Evolutionary conservation across 2,329 filamentous ascomycete genomes (phyloP).

Genomic region (Fusarium acutatum): DNA sequence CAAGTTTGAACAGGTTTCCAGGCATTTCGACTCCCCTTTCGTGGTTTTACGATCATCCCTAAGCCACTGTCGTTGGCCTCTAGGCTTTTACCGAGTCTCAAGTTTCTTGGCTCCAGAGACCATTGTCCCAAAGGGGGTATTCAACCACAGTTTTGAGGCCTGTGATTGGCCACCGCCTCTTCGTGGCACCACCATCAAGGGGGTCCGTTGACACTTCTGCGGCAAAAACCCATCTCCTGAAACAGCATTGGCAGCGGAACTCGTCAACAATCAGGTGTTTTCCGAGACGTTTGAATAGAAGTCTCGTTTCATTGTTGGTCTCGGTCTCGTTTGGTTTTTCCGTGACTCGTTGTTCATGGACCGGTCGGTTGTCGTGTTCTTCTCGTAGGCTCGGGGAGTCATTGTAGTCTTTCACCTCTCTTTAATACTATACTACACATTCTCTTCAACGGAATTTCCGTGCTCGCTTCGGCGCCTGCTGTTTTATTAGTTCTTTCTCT

Average conservation of each 20-base stretch:
- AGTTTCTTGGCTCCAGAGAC: conserved; percentile 32
- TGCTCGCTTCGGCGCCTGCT: conserved; percentile 25
- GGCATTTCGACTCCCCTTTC: conserved; percentile 11
- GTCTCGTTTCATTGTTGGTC: conserved; percentile 35
- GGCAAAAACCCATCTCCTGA: conserved; percentile 41
- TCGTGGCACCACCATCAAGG: conserved; percentile 20
- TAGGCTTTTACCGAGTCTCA: conserved; percentile 18
- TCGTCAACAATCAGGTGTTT: conserved; percentile 39
- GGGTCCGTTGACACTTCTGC: conserved; percentile 29
- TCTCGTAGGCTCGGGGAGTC: neutral
- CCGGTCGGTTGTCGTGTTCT: conserved; percentile 1
- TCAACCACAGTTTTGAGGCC: conserved; percentile 8
- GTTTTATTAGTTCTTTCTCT: conserved; percentile 6
- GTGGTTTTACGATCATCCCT: conserved; percentile 31
- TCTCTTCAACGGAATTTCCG: conserved; percentile 17
- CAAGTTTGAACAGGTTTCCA: conserved; percentile 2
- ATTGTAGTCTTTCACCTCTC: conserved; percentile 5
- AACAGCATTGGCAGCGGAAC: conserved; percentile 38
- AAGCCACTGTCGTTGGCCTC: conserved; percentile 24
- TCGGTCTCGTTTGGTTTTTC: conserved; percentile 29
- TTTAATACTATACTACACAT: conserved; percentile 23
- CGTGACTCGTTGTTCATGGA: conserved; percentile 2
- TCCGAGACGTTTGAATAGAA: conserved; percentile 35
- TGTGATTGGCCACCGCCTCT: conserved; percentile 39
- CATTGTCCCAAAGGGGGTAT: conserved; percentile 40